Conservation (phyloP, 1,139 yeast genomes). For the Candida buenavistaensis region DNA sequence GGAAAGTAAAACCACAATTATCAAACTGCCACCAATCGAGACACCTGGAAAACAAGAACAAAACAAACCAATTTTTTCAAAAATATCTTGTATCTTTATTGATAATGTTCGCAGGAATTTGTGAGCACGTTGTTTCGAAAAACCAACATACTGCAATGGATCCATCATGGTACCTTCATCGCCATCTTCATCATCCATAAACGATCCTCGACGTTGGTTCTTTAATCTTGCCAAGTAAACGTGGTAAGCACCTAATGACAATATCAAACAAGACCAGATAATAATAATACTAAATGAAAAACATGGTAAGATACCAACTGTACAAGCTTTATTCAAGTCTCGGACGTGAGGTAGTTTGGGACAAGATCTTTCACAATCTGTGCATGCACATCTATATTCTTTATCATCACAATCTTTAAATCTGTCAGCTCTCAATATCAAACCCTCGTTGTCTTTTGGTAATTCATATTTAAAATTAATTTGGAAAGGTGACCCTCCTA, state of each 20-base stretch:
- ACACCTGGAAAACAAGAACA: conserved; percentile 62
- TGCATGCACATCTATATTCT: conserved; percentile 80
- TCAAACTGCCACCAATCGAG: conserved; percentile 48
- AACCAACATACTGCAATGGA: conserved; percentile 17
- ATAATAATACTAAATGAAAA: conserved; percentile 63
- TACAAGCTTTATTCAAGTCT: conserved; percentile 41
- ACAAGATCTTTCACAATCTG: conserved; percentile 83
- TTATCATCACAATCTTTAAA: conserved; percentile 61
- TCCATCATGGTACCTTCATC: conserved; percentile 20
- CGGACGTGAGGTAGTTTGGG: conserved; percentile 58
- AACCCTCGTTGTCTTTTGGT: conserved; percentile 19
- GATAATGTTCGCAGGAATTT: conserved; percentile 17
- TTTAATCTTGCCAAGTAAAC: conserved; percentile 27
- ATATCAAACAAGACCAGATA: conserved; percentile 42
- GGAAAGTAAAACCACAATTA: conserved; percentile 48
- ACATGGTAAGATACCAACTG: conserved; percentile 67
- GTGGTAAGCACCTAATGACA: conserved; percentile 41
- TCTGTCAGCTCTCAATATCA: conserved; percentile 27
- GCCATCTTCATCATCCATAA: conserved; percentile 17
- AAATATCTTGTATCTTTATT: conserved; percentile 29
- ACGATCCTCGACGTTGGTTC: conserved; percentile 8
- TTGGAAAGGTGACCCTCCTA: conserved; percentile 96
- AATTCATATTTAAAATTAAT: conserved; percentile 66
- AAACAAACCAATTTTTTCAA: conserved; percentile 46
- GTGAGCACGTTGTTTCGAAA: conserved; percentile 12